Base-by-base conservation (phyloP, 306 rosid species). In the Datisca glomerata region DNA sequence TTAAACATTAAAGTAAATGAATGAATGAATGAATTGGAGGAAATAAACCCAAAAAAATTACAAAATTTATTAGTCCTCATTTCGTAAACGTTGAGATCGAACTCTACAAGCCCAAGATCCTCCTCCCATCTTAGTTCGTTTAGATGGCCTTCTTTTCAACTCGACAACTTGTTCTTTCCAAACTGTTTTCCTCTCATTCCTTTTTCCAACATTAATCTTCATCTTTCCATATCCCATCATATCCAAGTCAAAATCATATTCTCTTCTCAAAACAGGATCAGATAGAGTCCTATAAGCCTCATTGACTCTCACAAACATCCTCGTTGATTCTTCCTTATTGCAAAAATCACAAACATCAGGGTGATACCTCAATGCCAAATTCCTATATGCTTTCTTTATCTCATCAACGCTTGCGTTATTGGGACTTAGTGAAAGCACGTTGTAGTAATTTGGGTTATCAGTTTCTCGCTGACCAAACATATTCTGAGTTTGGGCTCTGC, bases 361-460 rank as follows among this genome's bases (percentile, higher is more conserved):
- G 21, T 81, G 93, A 37, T 74, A 72, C 12, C 17, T 55, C 21
- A 66, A 76, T 0, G 84, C 93, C 84, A 65, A 65, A 19, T 45
- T 53, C 52, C 81, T 60, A 3, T 81, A 78, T 0, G 87, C 87
- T 43, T 39, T 72, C 61, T 74, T 81, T 24, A 78, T 71, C 19
- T 81, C 94, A 13, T 63, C 67, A 20, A 11, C 19, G 33, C 69
- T 78, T 18, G 76, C 73, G 2, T 23, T 58, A 2, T 43, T 21
- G 0, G 70, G 49, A 38, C 65, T 78, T 63, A 81, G 25, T 7
- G 55, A 47, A 3, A 81, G 64, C 2, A 74, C 2, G 45, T 66
- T 49, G 56, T 81, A 81, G 27, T 68, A 71, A 2, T 31, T 31
- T 31, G 35, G 12, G 2, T 31, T 11, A 13, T 31, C 2, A 10